phyloP scores from a whole-genome alignment of 163 green algal genomes.

The Scenedesmus sp. region DNA sequence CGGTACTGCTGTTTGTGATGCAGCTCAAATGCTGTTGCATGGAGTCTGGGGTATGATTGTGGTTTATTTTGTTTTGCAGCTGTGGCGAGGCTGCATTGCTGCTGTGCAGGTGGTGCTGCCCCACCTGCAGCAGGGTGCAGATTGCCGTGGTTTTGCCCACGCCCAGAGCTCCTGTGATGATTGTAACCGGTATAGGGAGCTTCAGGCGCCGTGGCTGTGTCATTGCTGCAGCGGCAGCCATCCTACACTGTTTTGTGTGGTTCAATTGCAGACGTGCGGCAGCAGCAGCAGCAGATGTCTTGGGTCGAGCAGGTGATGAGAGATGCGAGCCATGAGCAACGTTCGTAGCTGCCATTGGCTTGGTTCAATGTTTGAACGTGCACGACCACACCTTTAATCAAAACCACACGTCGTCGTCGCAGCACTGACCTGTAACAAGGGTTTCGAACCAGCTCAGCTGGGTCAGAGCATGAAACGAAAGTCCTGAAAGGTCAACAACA shows the following conservation, averaged over 20 bases:
- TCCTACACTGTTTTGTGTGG: neutral
- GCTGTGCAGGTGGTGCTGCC: neutral
- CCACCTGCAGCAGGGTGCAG: slow-evolving; percentile 22
- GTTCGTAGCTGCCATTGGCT: no score
- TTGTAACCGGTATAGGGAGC: slow-evolving; percentile 57
- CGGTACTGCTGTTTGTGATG: neutral
- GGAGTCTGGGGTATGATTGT: no score
- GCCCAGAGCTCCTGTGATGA: slow-evolving; percentile 58
- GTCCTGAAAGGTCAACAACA: no score
- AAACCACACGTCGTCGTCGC: no score
- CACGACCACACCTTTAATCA: no score
- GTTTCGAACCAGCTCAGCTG: no score
- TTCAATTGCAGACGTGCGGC: neutral
- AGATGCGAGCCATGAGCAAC: neutral
- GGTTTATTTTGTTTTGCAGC: neutral
- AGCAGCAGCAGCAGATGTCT: neutral
- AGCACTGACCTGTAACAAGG: no score
- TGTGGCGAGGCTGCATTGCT: neutral
- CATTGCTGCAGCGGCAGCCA: neutral
- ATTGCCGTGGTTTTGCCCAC: slow-evolving; percentile 60
- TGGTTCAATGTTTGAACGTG: no score
- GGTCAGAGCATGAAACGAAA: no score
- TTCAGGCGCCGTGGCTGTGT: slow-evolving; percentile 28
- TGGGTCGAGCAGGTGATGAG: neutral
- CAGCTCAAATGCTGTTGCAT: no score